Evolutionary conservation across 78 protist species (phyloP).

Genomic region (Emiliania huxleyi): DNA sequence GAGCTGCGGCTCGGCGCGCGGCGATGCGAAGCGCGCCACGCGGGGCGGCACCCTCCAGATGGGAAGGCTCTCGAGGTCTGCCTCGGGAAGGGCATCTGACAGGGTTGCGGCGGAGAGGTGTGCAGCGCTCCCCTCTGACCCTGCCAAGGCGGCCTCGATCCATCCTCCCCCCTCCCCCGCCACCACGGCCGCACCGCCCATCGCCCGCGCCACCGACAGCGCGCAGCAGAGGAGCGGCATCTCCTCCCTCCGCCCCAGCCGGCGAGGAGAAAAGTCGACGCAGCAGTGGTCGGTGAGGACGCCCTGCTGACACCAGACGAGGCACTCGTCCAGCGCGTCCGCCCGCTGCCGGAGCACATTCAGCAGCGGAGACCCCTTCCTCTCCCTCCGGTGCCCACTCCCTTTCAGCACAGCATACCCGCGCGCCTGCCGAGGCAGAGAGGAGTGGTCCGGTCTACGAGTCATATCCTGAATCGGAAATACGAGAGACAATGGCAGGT

Average conservation of each 20-base stretch:
- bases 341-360: background rate
- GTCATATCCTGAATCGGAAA: too few species aligned
- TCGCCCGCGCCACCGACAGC: too few species aligned
- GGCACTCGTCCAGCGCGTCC: background rate
- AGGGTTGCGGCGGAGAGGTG: background rate
- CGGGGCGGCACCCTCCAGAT: background rate
- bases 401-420: background rate
- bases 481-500: too few species aligned
- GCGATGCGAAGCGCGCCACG: background rate
- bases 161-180: background rate
- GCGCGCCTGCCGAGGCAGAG: too few species aligned
- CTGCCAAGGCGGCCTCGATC: background rate
- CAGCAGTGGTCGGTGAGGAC: background rate
- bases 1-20: background rate
- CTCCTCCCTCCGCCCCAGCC: background rate
- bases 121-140: background rate
- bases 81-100: too few species aligned
- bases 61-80: background rate
- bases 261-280: background rate
- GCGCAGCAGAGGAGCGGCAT: background rate
- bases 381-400: background rate
- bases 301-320: background rate
- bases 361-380: constrained; percentile 5
- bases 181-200: too few species aligned
- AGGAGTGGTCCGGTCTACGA: too few species aligned